Evolutionary conservation across 2,329 filamentous ascomycete species (phyloP).

Genomic region (Achaetomium macrosporum): DNA sequence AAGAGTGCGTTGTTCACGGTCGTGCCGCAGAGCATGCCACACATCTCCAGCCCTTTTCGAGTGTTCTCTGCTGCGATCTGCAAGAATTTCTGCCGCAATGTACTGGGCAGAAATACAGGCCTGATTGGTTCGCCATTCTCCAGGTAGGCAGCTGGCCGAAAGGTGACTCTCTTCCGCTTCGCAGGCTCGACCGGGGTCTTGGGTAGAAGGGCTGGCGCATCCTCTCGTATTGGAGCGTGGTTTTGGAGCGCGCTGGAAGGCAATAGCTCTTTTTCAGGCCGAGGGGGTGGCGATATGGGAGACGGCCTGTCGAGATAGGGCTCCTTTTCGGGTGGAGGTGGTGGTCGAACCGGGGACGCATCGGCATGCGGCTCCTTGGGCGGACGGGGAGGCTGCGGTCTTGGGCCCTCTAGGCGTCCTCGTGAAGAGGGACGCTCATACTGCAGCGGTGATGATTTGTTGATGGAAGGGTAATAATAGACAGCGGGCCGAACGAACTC

Average conservation of each 20-base stretch:
- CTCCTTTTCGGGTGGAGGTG: slow-evolving; percentile 30
- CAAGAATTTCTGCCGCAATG: slow-evolving; percentile 70
- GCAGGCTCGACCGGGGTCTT: slow-evolving; percentile 29
- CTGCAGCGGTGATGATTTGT: slow-evolving; percentile 43
- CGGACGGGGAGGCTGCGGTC: slow-evolving; percentile 30
- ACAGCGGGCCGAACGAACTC: slow-evolving; percentile 24
- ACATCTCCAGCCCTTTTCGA: slow-evolving; percentile 77
- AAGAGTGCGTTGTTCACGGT: slow-evolving; percentile 91
- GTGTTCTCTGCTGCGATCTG: slow-evolving; percentile 72
- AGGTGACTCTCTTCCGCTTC: slow-evolving; percentile 62
- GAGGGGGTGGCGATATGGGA: slow-evolving; percentile 24
- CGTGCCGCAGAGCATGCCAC: slow-evolving; percentile 87
- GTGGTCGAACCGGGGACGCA: slow-evolving; percentile 14
- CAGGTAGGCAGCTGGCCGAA: slow-evolving; percentile 78
- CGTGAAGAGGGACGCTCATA: slow-evolving; percentile 36
- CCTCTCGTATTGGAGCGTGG: slow-evolving; percentile 24
- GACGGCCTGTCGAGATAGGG: background rate
- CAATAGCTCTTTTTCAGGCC: slow-evolving; percentile 29
- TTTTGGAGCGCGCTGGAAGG: slow-evolving; percentile 17
- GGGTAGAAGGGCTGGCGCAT: slow-evolving; percentile 28
- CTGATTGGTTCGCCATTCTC: slow-evolving; percentile 85
- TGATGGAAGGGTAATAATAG: slow-evolving; percentile 55
- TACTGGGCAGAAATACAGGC: slow-evolving; percentile 76
- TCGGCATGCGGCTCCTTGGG: slow-evolving; percentile 29
- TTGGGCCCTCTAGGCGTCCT: slow-evolving; percentile 18